Conservation (phyloP, 495 filamentous ascomycete species). For the Penicillium robsamsonii region DNA sequence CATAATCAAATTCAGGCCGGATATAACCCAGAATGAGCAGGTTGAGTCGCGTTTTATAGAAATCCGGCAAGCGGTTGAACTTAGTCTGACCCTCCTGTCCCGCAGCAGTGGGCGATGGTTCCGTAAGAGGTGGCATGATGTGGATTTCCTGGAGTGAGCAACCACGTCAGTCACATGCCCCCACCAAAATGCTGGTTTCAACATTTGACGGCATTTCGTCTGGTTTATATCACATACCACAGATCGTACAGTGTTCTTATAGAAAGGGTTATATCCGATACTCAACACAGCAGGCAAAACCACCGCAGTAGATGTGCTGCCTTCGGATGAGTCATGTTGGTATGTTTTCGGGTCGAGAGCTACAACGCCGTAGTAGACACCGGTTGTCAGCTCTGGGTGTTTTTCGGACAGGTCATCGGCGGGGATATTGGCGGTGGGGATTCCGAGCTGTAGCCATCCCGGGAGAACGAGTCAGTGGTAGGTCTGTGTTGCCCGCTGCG, state of each 20-base stretch:
- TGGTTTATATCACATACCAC: conserved; percentile 46
- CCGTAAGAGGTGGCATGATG: conserved; percentile 61
- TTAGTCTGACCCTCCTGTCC: conserved; percentile 19
- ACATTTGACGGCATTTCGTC: neutral
- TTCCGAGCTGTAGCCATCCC: conserved; percentile 62
- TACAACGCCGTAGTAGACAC: conserved; percentile 91
- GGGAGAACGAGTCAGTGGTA: conserved; percentile 4
- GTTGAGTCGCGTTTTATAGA: conserved; percentile 79
- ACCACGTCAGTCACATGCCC: neutral
- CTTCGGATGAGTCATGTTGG: conserved; percentile 2
- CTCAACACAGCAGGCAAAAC: conserved; percentile 89
- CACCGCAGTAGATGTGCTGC: conserved; percentile 27
- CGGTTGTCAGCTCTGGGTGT: conserved; percentile 65
- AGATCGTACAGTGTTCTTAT: conserved; percentile 77
- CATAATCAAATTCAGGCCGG: conserved; percentile 85
- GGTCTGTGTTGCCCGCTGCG: neutral
- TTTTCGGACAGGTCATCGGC: conserved; percentile 67
- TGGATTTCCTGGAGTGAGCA: conserved; percentile 69
- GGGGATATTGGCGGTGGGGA: conserved; percentile 96
- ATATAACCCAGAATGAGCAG: conserved; percentile 83
- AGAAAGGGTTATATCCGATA: conserved; percentile 95
- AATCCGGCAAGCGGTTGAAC: conserved; percentile 60
- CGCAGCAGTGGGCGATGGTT: conserved; percentile 48
- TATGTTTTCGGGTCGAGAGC: conserved; percentile 50
- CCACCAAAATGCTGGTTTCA: neutral